These are phyloP conservation scores for Hyaloperonospora brassicae DNA, from an alignment of 352 stramenopile species.

Conservation along the genomic window DNA sequence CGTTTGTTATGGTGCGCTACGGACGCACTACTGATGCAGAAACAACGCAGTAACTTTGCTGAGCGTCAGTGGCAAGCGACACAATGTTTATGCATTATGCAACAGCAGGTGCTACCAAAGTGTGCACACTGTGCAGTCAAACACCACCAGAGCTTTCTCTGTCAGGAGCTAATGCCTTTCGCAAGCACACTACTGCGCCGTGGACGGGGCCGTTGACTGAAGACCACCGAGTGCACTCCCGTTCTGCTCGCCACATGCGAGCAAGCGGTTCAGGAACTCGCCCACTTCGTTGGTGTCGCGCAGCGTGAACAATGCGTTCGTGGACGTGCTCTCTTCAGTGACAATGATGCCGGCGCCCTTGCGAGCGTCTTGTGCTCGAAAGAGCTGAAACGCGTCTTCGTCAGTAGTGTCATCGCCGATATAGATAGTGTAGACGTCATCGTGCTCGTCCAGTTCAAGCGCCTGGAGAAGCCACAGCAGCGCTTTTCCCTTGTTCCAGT, in stretches of 20 bases:
- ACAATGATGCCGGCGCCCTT: conserved; percentile 82
- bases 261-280: conserved; percentile 65
- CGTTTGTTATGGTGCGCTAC: too few species aligned
- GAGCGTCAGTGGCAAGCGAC: too few species aligned
- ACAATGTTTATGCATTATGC: too few species aligned
- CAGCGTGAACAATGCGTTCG: conserved; percentile 66
- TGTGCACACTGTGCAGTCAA: too few species aligned
- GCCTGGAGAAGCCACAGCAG: conserved; percentile 79
- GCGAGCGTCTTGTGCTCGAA: conserved; percentile 38
- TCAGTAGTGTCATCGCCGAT: conserved; percentile 89
- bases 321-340: conserved; percentile 61
- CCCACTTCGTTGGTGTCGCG: conserved; percentile 67
- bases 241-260: conserved; percentile 27
- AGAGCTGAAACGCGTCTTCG: conserved; percentile 78
- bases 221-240: conserved; percentile 19
- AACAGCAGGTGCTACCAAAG: too few species aligned
- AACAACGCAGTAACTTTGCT: too few species aligned
- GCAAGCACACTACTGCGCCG: conserved; percentile 8
- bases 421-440: conserved; percentile 88
- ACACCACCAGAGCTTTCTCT: not conserved
- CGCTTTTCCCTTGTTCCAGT: conserved; percentile 89
- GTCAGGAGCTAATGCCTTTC: conserved; percentile 3
- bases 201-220: conserved; percentile 9
- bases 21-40: conserved; percentile 8
- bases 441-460: conserved; percentile 55